phyloP scores from a whole-genome alignment of 1,284 basidiomycete species.

The Boletus hoseneyae region DNA sequence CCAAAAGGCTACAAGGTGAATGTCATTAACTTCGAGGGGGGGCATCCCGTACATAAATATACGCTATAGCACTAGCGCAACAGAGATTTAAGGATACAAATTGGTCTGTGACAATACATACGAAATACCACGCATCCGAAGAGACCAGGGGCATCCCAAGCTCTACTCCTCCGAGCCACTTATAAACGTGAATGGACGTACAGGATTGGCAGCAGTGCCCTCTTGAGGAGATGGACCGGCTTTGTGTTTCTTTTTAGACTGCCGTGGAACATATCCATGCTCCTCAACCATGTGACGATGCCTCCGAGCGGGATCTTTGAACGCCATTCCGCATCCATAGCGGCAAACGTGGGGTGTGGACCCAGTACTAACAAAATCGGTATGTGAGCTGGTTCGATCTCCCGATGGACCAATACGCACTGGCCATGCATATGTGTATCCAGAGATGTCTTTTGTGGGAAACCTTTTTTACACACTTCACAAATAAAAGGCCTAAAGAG shows the following conservation, averaged over 20 bases:
- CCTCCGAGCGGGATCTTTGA: conserved; percentile 61
- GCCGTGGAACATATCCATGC: conserved; percentile 50
- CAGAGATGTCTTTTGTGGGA: conserved; percentile 60
- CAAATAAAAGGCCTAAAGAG: conserved; percentile 50
- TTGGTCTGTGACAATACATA: conserved; percentile 23
- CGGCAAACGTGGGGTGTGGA: conserved; percentile 53
- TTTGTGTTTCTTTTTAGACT: conserved; percentile 44
- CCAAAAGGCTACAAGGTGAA: conserved; percentile 21
- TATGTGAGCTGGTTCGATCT: conserved; percentile 13
- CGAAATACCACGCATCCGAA: conserved; percentile 16
- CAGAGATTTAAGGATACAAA: conserved; percentile 31
- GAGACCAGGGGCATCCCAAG: too few relatives aligned
- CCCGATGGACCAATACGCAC: conserved; percentile 37
- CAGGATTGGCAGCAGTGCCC: conserved; percentile 25
- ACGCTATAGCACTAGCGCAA: conserved; percentile 9
- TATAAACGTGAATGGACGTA: conserved; percentile 35
- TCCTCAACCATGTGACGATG: conserved; percentile 56
- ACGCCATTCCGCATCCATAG: conserved; percentile 48
- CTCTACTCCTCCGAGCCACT: conserved; percentile 27
- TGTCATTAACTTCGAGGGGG: conserved; percentile 11
- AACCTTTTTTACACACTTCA: conserved; percentile 51
- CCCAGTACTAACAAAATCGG: conserved; percentile 43
- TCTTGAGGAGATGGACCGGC: conserved; percentile 27
- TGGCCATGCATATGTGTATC: conserved; percentile 60
- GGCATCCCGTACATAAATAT: conserved; percentile 21